Evolutionary conservation across 2,329 filamentous ascomycete genomes (phyloP).

Genomic region (Pseudogymnoascus sp.): DNA sequence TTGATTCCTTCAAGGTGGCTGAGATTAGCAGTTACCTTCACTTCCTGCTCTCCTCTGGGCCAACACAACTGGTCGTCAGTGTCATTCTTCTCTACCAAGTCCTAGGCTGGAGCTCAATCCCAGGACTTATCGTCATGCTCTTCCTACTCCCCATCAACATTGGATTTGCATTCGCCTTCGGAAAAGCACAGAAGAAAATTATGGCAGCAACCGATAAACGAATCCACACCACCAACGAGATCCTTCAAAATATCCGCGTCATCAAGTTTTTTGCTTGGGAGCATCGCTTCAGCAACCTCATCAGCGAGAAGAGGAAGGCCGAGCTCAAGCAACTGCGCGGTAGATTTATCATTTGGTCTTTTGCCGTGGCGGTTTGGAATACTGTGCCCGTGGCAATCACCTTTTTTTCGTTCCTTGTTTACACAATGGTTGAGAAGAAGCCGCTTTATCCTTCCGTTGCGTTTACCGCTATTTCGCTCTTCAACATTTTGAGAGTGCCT

Average conservation of each 20-base stretch:
- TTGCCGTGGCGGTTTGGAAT: conserved; percentile 92
- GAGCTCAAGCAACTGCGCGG: conserved; percentile 73
- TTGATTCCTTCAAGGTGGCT: conserved; percentile 97
- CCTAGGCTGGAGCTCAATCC: conserved; percentile 86
- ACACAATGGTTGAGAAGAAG: conserved; percentile 83
- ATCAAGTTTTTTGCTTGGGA: conserved; percentile 99
- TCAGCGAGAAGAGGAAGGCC: conserved; percentile 75
- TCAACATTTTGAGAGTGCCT: conserved; percentile 85
- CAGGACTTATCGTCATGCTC: conserved; percentile 83
- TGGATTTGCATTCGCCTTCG: conserved; percentile 76
- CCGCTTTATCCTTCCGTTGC: conserved; percentile 84
- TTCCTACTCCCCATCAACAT: conserved; percentile 87
- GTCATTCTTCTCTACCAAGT: conserved; percentile 78
- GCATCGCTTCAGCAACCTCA: conserved; percentile 73
- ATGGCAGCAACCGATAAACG: conserved; percentile 89
- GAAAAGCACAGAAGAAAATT: conserved; percentile 79
- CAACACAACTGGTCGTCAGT: conserved; percentile 77
- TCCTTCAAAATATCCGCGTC: conserved; percentile 93
- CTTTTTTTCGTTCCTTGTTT: conserved; percentile 90
- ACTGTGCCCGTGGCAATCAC: conserved; percentile 92
- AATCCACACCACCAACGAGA: conserved; percentile 94
- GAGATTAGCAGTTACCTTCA: conserved; percentile 93
- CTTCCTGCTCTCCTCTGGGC: conserved; percentile 87
- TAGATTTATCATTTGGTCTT: conserved; percentile 84
- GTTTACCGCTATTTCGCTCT: conserved; percentile 92